Percentiles rank a stretch among this genome's conserved stretches.
Evolutionary conservation across 164 flowering plant genomes (phyloP).

Genomic region (Stephania yunnanensis): DNA sequence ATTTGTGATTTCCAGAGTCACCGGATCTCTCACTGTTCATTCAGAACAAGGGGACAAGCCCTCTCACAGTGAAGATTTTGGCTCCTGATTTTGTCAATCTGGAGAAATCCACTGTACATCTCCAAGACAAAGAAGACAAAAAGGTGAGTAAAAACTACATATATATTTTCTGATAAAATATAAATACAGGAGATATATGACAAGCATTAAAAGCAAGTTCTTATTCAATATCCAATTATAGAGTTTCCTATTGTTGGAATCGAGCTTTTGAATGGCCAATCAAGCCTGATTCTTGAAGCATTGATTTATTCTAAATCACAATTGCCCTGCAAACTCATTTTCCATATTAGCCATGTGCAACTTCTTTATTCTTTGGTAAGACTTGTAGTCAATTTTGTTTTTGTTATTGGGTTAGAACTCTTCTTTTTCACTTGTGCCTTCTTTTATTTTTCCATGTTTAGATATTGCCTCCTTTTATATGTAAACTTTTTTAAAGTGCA

Average conservation of each 20-base stretch:
- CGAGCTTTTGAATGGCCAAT: neutral
- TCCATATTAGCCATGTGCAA: neutral
- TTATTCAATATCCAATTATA: neutral
- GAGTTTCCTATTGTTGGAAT: neutral
- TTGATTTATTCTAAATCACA: neutral
- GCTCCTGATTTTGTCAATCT: constrained; percentile 56
- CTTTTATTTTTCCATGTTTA: neutral
- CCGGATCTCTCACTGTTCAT: constrained; percentile 64
- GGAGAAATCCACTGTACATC: constrained; percentile 39
- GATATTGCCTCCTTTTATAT: neutral
- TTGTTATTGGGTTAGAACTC: neutral
- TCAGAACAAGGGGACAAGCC: constrained; percentile 56
- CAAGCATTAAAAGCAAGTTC: neutral
- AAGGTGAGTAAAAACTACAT: constrained; percentile 36
- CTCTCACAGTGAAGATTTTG: constrained; percentile 36
- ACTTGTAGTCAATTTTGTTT: neutral
- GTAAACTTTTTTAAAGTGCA: neutral
- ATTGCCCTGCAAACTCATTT: neutral
- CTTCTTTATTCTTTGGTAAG: neutral
- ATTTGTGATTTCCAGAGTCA: constrained; percentile 44
- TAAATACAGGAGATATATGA: no score
- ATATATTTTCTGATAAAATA: neutral
- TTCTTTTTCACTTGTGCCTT: neutral
- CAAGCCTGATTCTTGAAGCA: neutral
- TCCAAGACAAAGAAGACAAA: constrained; percentile 36